Base-by-base conservation (phyloP, 106 monocot genomes). In the Gastrodia elata region DNA sequence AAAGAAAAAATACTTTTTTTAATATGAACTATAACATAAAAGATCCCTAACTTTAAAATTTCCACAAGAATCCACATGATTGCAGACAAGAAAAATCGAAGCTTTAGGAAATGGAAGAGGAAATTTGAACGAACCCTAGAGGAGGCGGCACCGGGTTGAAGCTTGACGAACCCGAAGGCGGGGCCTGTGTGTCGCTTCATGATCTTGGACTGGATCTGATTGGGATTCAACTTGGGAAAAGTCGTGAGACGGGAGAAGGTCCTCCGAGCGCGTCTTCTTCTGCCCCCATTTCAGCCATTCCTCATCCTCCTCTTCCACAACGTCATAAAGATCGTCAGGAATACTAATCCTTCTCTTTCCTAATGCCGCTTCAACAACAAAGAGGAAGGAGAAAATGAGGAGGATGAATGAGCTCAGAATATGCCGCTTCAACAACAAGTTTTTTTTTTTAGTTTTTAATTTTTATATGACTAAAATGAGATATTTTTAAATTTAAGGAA, bases 281-380 rank as follows among this genome's bases (percentile, higher is more conserved):
- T n/a, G 44, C 30, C 97, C 93, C 97, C 93, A 98, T 67, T 82
- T 88, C 93, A 86, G 88, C 9, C 72, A 81, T 58, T 93, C 96
- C 73, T 97, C 96, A 73, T 91, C 93, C 68, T 91, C 98, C 24
- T 93, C 91, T 77, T 84, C 92, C 65, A 82, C 80, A 10, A 95
- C 92, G 77, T 86, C 91, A 70, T 82, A 86, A 41, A 94, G 88
- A 24, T 91, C 91, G 84, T 96, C 95, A 2, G 92, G 73, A 24
- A 96, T 90, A 78, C 80, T 88, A 77, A 87, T 84, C 77, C 75
- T 71, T 52, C 72, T 79, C 74, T 74, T 77, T 74, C 39, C 79
- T 72, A 68, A 78, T 46, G 67, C 73, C 71, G 72, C 58, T 6
- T 6, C 72, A 13, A 40, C 39, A 27, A 71, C 38, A 68, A 79